Conservation (phyloP, 1,284 basidiomycete species). For the Heterobasidion parviporum region DNA sequence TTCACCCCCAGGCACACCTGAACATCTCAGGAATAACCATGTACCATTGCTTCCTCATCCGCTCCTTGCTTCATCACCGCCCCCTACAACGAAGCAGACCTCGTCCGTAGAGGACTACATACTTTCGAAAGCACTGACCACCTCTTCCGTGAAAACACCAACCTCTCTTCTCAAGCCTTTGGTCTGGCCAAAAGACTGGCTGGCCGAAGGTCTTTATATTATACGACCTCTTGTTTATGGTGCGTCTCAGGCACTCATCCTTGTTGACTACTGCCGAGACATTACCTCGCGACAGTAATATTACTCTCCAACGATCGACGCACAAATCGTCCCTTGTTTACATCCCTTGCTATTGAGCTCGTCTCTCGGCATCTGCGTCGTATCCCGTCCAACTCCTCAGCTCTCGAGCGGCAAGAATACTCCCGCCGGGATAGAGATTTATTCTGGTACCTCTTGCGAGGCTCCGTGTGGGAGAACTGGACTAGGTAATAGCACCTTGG, state of each 20-base stretch:
- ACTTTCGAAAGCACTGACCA: conserved; percentile 68
- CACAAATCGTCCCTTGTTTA: conserved; percentile 43
- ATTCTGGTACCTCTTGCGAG: conserved; percentile 81
- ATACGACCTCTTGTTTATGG: conserved; percentile 70
- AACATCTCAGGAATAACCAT: conserved; percentile 72
- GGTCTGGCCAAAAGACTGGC: conserved; percentile 60
- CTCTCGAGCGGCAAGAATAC: conserved; percentile 74
- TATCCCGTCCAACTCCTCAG: conserved; percentile 47
- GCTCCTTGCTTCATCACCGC: conserved; percentile 41
- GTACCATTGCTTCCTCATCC: conserved; percentile 53
- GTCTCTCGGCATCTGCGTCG: conserved; percentile 61
- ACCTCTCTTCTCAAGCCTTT: conserved; percentile 54
- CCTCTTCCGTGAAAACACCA: conserved; percentile 61
- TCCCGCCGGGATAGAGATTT: conserved; percentile 75
- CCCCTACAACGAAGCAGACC: conserved; percentile 38
- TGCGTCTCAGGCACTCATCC: conserved; percentile 20
- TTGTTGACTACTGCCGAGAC: not conserved
- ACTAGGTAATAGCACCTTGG: conserved; percentile 48
- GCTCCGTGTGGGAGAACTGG: conserved; percentile 82
- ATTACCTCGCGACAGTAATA: conserved; percentile 16
- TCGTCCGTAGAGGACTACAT: conserved; percentile 67
- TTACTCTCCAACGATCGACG: conserved; percentile 24
- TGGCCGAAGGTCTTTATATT: conserved; percentile 59
- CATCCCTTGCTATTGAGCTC: conserved; percentile 55
- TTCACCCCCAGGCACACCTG: conserved; percentile 51